Evolutionary conservation across 1,284 basidiomycete genomes (phyloP).

Genomic region (Cryptococcus depauperatus): DNA sequence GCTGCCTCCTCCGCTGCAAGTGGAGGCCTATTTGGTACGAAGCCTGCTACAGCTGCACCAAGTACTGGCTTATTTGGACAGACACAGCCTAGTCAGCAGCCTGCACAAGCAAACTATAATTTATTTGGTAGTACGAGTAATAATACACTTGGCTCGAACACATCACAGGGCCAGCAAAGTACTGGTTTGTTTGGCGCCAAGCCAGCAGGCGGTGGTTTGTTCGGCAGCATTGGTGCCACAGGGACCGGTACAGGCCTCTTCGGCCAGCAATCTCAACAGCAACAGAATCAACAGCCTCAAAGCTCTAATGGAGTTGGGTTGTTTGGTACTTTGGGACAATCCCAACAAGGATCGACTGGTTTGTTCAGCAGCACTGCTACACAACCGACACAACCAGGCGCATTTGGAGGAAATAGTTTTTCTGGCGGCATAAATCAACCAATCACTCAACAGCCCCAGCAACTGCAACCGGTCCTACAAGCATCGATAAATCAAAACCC

Average conservation of each 20-base stretch:
- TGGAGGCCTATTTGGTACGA: slow-evolving; percentile 50
- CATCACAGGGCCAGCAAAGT: slow-evolving; percentile 11
- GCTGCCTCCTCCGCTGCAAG: slow-evolving; percentile 25
- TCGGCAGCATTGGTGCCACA: slow-evolving; percentile 37
- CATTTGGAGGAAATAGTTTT: slow-evolving; percentile 21
- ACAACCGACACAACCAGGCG: slow-evolving; percentile 29
- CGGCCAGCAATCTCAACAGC: slow-evolving; percentile 24
- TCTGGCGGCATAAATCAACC: slow-evolving; percentile 38
- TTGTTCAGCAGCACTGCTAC: slow-evolving; percentile 46
- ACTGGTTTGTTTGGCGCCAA: slow-evolving; percentile 26
- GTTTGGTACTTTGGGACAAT: slow-evolving; percentile 44
- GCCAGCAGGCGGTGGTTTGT: slow-evolving; percentile 37
- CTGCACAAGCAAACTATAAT: slow-evolving; percentile 11
- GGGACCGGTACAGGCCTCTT: slow-evolving; percentile 31
- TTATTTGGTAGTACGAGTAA: slow-evolving; percentile 26
- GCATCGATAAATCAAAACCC: slow-evolving; percentile 82
- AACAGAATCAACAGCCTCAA: slow-evolving; percentile 16
- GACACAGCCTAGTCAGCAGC: slow-evolving; percentile 20
- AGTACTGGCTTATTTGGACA: slow-evolving; percentile 44
- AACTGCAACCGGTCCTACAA: slow-evolving; percentile 52
- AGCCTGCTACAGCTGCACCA: slow-evolving; percentile 34
- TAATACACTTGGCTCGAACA: slow-evolving; percentile 22
- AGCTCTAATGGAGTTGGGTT: slow-evolving; percentile 42
- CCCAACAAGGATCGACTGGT: slow-evolving; percentile 27
- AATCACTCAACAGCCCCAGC: slow-evolving; percentile 29